Evolutionary conservation across 2,329 filamentous ascomycete species (phyloP).

Genomic region (Fusarium piperis): DNA sequence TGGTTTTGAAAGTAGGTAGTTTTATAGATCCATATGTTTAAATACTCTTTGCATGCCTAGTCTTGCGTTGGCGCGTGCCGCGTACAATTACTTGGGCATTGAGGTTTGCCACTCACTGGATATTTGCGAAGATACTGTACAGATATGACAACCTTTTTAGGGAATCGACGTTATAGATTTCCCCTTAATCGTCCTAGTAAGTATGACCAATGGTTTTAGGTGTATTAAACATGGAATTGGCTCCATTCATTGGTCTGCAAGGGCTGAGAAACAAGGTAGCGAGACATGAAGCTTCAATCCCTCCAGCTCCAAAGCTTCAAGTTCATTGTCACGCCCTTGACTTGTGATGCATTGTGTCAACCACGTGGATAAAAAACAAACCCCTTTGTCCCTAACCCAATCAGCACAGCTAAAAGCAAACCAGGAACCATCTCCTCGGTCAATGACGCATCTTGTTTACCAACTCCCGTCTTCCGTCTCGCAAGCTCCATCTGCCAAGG

Average conservation of each 20-base stretch:
- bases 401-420: not conserved
- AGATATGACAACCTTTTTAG: too few relatives aligned
- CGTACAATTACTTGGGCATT: not conserved
- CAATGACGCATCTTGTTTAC: slow-evolving; percentile 24
- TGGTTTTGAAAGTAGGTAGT: not conserved
- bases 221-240: not conserved
- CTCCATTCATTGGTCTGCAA: not conserved
- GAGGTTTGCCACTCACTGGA: not conserved
- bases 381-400: not conserved
- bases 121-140: not conserved
- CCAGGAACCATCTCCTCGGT: not conserved
- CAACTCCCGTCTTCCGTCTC: not conserved
- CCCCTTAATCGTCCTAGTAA: too few relatives aligned
- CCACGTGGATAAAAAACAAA: not conserved
- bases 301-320: not conserved
- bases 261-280: not conserved
- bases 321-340: not conserved
- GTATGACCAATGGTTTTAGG: not conserved
- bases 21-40: not conserved
- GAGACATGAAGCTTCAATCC: not conserved
- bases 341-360: not conserved
- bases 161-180: not conserved
- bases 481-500: slow-evolving; percentile 26
- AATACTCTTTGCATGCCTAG: not conserved
- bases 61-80: not conserved